These are phyloP conservation scores for Hamigera avellanea DNA, from an alignment of 495 filamentous ascomycete genomes.

Conservation along the genomic window DNA sequence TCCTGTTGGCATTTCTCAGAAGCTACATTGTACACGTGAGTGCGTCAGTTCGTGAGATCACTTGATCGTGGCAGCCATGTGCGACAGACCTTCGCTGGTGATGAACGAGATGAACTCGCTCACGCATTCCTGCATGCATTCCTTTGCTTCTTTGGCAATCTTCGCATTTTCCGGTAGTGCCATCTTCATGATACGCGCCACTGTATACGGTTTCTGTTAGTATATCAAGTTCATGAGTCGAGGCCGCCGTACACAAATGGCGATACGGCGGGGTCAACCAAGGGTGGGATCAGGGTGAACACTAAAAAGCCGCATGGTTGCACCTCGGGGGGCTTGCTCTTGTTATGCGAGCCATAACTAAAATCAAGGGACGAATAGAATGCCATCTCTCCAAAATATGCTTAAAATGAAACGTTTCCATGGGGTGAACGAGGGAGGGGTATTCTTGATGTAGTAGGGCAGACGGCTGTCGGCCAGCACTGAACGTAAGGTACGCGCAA, in stretches of 20 bases:
- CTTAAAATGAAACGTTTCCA: slow-evolving; percentile 5
- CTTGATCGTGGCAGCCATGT: slow-evolving; percentile 6
- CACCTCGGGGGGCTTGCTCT: neutral
- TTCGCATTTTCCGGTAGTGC: slow-evolving; percentile 97
- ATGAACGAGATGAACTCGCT: slow-evolving; percentile 99
- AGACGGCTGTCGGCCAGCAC: slow-evolving; percentile 30
- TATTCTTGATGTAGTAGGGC: slow-evolving; percentile 18
- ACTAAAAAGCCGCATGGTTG: neutral
- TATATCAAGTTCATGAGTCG: slow-evolving; percentile 10
- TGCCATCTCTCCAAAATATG: no score
- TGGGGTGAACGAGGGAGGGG: slow-evolving; percentile 9
- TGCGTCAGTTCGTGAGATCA: slow-evolving; percentile 17
- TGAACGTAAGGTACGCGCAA: slow-evolving; percentile 44
- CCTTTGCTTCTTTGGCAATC: slow-evolving; percentile 98
- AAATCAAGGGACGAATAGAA: no score
- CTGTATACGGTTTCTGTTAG: slow-evolving; percentile 89
- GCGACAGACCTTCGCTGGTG: slow-evolving; percentile 77
- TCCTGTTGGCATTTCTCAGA: slow-evolving; percentile 99
- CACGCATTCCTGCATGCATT: slow-evolving; percentile 99
- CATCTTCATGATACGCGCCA: slow-evolving; percentile 97
- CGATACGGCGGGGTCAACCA: no score
- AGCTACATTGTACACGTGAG: slow-evolving; percentile 40
- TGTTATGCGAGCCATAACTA: no score
- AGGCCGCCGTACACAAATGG: no score
- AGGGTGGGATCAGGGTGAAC: neutral